phyloP scores from a whole-genome alignment of 2,329 filamentous ascomycete genomes.

The Emmonsiellopsis sp. region DNA sequence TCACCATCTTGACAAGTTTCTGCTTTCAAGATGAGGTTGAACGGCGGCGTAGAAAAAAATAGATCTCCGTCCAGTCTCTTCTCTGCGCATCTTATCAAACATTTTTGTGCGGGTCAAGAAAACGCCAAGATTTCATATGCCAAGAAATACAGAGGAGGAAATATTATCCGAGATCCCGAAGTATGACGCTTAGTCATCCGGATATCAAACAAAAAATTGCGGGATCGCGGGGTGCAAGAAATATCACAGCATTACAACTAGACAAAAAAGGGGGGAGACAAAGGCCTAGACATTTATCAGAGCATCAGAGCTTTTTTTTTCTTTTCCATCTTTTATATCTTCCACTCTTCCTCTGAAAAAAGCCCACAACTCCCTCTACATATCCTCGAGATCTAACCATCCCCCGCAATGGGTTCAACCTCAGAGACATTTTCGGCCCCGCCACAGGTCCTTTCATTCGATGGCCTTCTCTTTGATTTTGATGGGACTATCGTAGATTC shows the following conservation, averaged over 20 bases:
- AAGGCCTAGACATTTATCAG: too few species aligned
- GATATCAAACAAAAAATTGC: not conserved
- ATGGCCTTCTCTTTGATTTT: slow-evolving; percentile 39
- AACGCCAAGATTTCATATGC: slow-evolving; percentile 4
- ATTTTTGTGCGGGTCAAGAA: slow-evolving; percentile 6
- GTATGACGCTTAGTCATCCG: not conserved
- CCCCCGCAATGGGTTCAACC: slow-evolving; percentile 9
- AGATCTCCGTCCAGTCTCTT: not conserved
- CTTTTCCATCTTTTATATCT: too few species aligned
- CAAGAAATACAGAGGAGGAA: not conserved
- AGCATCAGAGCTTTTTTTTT: too few species aligned
- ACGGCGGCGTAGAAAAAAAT: not conserved
- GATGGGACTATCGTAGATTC: slow-evolving; percentile 41
- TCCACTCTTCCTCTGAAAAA: too few species aligned
- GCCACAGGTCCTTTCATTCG: slow-evolving; percentile 28
- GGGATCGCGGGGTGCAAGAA: not conserved
- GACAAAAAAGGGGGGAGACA: too few species aligned
- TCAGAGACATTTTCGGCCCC: slow-evolving; percentile 29
- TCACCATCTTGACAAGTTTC: slow-evolving; percentile 26
- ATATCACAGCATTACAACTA: too few species aligned
- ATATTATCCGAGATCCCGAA: not conserved
- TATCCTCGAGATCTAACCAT: too few species aligned
- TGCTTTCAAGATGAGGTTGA: slow-evolving; percentile 9
- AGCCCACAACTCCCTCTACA: too few species aligned
- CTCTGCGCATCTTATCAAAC: slow-evolving; percentile 1